These are phyloP conservation scores for Metschnikowia rubicola DNA, from an alignment of 805 yeast genomes.

Conservation along the genomic window DNA sequence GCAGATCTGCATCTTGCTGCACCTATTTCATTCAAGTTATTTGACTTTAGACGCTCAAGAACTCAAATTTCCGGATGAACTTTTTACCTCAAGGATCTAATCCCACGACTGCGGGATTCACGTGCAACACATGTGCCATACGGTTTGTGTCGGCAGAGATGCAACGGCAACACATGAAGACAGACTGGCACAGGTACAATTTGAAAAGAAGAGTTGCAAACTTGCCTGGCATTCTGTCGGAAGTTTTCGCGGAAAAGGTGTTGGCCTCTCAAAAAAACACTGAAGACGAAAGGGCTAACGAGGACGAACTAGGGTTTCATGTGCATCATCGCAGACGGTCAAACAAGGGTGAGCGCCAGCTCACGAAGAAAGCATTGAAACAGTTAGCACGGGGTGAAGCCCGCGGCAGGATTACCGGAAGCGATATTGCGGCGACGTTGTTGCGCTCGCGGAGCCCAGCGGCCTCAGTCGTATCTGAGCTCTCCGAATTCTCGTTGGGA, in stretches of 20 bases:
- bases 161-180: conserved; percentile 91
- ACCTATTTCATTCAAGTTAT: no score
- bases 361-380: conserved; percentile 39
- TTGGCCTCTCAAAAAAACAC: conserved; percentile 17
- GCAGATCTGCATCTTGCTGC: no score
- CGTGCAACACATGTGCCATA: conserved; percentile 88
- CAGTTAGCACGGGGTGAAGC: conserved; percentile 18
- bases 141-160: conserved; percentile 77
- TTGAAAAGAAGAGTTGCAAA: conserved; percentile 87
- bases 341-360: conserved; percentile 26
- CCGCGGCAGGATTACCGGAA: conserved; percentile 17
- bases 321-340: conserved; percentile 29
- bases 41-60: no score
- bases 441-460: conserved; percentile 49
- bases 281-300: conserved; percentile 24
- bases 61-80: conserved; percentile 4
- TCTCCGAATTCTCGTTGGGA: conserved; percentile 56
- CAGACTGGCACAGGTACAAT: conserved; percentile 98
- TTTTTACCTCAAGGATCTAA: conserved; percentile 26
- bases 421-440: conserved; percentile 14
- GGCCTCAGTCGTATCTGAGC: conserved; percentile 50
- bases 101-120: conserved; percentile 33
- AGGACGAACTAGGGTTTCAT: conserved; percentile 55
- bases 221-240: conserved; percentile 43
- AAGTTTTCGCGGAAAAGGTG: conserved; percentile 65